phyloP scores from a whole-genome alignment of 176 grass and related monocot species.

The Aegilops umbellulata region DNA sequence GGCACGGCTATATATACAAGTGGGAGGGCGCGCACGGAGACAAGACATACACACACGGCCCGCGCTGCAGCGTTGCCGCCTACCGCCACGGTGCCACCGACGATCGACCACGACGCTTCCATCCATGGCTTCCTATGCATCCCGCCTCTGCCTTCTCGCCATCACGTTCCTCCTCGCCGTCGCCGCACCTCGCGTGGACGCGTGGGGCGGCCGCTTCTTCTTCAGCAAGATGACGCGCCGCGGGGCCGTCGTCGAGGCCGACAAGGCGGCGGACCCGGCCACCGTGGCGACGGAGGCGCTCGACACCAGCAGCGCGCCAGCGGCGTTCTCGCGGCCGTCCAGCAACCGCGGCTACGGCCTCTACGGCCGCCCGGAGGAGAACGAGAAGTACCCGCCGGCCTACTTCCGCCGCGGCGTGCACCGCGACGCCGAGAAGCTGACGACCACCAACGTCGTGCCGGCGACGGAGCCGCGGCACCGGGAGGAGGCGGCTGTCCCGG shows the following conservation, averaged over 20 bases:
- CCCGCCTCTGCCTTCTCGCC: conserved; percentile 16
- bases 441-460: conserved; percentile 24
- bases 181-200: not conserved
- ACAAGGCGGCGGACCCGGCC: not conserved
- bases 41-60: not conserved
- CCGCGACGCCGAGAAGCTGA: conserved; percentile 47
- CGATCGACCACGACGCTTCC: not conserved
- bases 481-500: not conserved
- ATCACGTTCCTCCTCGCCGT: conserved; percentile 4
- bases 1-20: conserved; percentile 22
- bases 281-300: not conserved
- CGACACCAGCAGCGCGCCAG: conserved; percentile 11
- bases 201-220: conserved; percentile 44
- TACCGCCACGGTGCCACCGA: conserved; percentile 17
- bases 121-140: conserved; percentile 9
- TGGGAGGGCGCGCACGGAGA: not conserved
- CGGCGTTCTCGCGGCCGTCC: conserved; percentile 29
- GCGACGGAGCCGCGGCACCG: not conserved
- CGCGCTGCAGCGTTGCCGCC: not conserved
- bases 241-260: not conserved
- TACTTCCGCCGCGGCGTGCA: conserved; percentile 63
- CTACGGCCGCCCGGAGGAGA: conserved; percentile 50
- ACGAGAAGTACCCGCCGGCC: conserved; percentile 36
- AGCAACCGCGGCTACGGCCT: conserved; percentile 48
- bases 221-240: conserved; percentile 44